Base-by-base conservation (phyloP, 148 eudicot species). In the Vaccinium darrowii region DNA sequence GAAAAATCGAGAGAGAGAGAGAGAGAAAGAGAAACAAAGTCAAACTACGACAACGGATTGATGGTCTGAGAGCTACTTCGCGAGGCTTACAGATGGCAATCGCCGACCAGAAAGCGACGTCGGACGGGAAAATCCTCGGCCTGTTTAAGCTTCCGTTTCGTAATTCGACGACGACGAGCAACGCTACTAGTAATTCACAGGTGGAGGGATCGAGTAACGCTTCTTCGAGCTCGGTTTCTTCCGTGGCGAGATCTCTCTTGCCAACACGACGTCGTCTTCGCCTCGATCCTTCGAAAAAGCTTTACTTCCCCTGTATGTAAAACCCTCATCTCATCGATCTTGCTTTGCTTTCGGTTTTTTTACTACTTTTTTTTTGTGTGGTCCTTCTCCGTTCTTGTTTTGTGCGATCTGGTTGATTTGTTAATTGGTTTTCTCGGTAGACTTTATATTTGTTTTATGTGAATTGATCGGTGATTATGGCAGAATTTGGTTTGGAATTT, bases 201-300 rank as follows among this genome's bases (percentile, higher is more conserved):
- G 87, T 89, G 13, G 93, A 91, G 8, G 92, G 87, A 21, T 86
- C 91, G 21, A 86, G 36, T 23, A 69, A 27, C 12, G 74, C 74
- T 13, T 77, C 77, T 33, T 84, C 87, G 21, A 81, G 87, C 86
- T 89, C 95, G 18, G 96, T 95, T 27, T 86, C 95, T 53, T 92
- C 98, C 8, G 94, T 96, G 16, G 97, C 99, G 10, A 92, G 91
- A 89, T 96, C 98, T 82, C 87, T 96, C 9, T 90, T 96, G 16
- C 99, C 95, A 5, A 89, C 92, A 33, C 91, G 97, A 16, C 98
- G 99, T 60, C 95, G 98, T 86, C 90, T 96, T 54, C 90, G 95
- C 43, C 99, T 96, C 78, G 99, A 96, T 88, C 99, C 97, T 0
- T 25, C 95, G 11, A 90, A 83, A 81, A 96, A 93, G 92, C 98